A percentile compares a stretch with the other conserved stretches of the same genome.
Conservation (phyloP, 2,329 filamentous ascomycete genomes). For the Ophiostoma australiae region DNA sequence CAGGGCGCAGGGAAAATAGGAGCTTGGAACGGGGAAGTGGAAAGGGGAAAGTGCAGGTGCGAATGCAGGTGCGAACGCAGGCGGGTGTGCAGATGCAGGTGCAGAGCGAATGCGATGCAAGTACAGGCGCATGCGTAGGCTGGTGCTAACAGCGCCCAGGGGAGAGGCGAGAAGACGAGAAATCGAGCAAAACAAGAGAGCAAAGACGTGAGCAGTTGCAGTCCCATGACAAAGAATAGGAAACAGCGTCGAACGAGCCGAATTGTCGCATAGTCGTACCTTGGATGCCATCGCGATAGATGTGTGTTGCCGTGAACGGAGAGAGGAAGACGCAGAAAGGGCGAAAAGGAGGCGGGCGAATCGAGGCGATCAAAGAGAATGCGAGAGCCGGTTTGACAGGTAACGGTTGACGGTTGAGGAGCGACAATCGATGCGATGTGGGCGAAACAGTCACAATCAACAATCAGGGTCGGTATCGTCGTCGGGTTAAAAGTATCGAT, state of each 20-base stretch:
- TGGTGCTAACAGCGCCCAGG: not conserved
- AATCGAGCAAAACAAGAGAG: not conserved
- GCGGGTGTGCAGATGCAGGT: not conserved
- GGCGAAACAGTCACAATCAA: not conserved
- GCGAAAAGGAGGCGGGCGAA: not conserved
- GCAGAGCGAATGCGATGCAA: not conserved
- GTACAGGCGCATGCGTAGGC: not conserved
- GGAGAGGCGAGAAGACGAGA: not conserved
- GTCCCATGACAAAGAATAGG: not conserved
- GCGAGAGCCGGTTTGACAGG: not conserved
- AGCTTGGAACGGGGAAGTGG: not conserved
- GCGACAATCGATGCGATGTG: conserved; percentile 7
- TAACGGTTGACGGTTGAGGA: not conserved
- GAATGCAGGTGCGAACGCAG: not conserved
- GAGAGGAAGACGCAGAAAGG: not conserved
- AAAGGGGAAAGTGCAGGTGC: not conserved
- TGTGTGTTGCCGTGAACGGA: conserved; percentile 7
- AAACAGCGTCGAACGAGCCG: not conserved
- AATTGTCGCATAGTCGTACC: conserved; percentile 19
- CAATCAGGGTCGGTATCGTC: not conserved
- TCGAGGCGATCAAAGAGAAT: not conserved
- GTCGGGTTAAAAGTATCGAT: conserved; percentile 6
- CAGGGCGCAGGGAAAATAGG: not conserved
- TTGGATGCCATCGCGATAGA: conserved; percentile 24
- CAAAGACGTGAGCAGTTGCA: not conserved